Conservation (phyloP, 73 alveolate genomes). For the Stentor coeruleus region DNA sequence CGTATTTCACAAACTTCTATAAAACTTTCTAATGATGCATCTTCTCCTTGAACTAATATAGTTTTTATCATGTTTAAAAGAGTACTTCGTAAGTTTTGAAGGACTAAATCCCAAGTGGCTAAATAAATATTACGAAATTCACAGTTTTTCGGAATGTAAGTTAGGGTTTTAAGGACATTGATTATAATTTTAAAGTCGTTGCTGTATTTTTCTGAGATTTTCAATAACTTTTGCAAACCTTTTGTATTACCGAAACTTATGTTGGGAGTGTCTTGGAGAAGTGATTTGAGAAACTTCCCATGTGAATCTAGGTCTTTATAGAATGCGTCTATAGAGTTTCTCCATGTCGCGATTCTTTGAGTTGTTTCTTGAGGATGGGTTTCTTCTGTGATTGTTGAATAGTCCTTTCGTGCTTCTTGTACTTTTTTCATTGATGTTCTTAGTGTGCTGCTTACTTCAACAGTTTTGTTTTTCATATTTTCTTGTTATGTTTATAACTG, state of each 20-base stretch:
- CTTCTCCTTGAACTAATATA: not conserved
- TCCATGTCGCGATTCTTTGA: not conserved
- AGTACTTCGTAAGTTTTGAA: not conserved
- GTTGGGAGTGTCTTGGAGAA: not conserved
- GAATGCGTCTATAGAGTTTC: slow-evolving; percentile 17
- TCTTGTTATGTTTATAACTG: too few relatives aligned
- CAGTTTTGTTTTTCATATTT: slow-evolving; percentile 18
- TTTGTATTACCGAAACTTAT: not conserved
- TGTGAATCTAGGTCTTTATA: slow-evolving; percentile 14
- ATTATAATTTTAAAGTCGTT: slow-evolving; percentile 10
- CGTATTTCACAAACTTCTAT: slow-evolving; percentile 28
- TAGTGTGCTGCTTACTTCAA: not conserved
- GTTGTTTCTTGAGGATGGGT: slow-evolving; percentile 24
- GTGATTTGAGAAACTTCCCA: not conserved
- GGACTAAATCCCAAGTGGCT: slow-evolving; percentile 1
- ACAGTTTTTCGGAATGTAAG: slow-evolving; percentile 14
- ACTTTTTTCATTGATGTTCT: slow-evolving; percentile 17
- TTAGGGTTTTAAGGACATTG: not conserved
- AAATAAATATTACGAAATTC: not conserved
- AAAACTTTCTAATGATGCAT: not conserved
- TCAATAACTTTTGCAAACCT: not conserved
- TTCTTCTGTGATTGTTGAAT: not conserved
- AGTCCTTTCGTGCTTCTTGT: slow-evolving; percentile 20
- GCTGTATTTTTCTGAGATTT: slow-evolving; percentile 8
- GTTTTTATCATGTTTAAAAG: not conserved